Conservation (phyloP, 208 protist species). For the Wallacemonas sp. region DNA sequence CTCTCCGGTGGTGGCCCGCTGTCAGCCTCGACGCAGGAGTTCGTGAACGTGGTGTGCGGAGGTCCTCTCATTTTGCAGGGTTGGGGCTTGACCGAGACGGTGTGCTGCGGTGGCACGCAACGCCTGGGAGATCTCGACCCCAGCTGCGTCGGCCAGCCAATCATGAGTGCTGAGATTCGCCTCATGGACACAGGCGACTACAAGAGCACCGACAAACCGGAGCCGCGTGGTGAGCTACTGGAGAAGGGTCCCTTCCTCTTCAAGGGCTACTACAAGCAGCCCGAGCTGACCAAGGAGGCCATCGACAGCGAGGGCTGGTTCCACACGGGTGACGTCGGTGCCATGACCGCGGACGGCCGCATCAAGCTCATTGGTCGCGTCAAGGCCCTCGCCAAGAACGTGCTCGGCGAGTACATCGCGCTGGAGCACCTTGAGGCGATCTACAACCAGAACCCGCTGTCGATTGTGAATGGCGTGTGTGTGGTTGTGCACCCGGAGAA, state of each 20-base stretch:
- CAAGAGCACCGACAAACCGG: conserved; percentile 41
- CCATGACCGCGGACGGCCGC: conserved; percentile 41
- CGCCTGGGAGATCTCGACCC: conserved; percentile 27
- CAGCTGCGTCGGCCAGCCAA: conserved; percentile 23
- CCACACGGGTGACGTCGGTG: conserved; percentile 87
- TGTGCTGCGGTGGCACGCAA: conserved; percentile 35
- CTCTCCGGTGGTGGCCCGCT: conserved; percentile 63
- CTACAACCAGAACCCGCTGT: conserved; percentile 59
- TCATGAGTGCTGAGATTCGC: conserved; percentile 66
- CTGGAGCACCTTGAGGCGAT: conserved; percentile 83
- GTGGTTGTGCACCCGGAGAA: conserved; percentile 42
- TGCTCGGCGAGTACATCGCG: conserved; percentile 91
- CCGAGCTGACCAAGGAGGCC: conserved; percentile 82
- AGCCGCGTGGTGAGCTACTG: conserved; percentile 81
- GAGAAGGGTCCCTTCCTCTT: conserved; percentile 78
- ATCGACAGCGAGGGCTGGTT: conserved; percentile 87
- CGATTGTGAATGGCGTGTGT: conserved; percentile 51
- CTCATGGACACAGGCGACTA: conserved; percentile 73
- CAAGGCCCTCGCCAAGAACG: conserved; percentile 92
- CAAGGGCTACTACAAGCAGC: conserved; percentile 92
- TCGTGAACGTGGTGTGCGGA: conserved; percentile 47
- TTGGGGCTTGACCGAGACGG: conserved; percentile 77
- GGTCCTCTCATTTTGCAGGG: conserved; percentile 50
- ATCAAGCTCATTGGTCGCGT: conserved; percentile 83
- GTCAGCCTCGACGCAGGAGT: conserved; percentile 40